Conservation (phyloP, 768 basidiomycete species). For the Pisolithus orientalis region DNA sequence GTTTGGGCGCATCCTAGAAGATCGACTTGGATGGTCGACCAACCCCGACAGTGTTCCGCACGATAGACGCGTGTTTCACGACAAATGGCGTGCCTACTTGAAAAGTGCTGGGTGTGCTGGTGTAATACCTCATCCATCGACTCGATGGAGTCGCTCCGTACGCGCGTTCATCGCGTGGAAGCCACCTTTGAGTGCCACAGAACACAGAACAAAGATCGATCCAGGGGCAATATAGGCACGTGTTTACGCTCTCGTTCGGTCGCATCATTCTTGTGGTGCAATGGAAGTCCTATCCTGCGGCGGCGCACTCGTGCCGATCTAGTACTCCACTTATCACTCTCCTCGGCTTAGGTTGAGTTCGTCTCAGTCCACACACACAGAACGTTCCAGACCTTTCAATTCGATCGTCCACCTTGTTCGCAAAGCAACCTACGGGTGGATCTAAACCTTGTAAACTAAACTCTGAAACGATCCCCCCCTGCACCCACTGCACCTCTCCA, state of each 20-base stretch:
- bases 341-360: not conserved
- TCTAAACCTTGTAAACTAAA: not conserved
- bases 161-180: constrained; percentile 59
- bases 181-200: constrained; percentile 17
- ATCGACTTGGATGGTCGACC: constrained; percentile 45
- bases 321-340: not conserved
- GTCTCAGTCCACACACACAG: too few species aligned
- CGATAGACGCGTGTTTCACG: constrained; percentile 54
- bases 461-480: not conserved
- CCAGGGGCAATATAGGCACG: not conserved
- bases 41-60: constrained; percentile 34
- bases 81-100: constrained; percentile 38
- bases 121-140: constrained; percentile 5
- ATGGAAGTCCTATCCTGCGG: not conserved
- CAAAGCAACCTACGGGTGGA: not conserved
- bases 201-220: not conserved
- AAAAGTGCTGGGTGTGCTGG: not conserved
- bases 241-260: too few species aligned
- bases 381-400: too few species aligned
- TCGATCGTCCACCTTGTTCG: too few species aligned
- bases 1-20: constrained; percentile 38
- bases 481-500: not conserved
- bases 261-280: not conserved
- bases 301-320: not conserved
- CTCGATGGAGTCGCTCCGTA: constrained; percentile 46